Evolutionary conservation across 192 early-diverging fungal species (phyloP).

Genomic region (Coemansia sp.): DNA sequence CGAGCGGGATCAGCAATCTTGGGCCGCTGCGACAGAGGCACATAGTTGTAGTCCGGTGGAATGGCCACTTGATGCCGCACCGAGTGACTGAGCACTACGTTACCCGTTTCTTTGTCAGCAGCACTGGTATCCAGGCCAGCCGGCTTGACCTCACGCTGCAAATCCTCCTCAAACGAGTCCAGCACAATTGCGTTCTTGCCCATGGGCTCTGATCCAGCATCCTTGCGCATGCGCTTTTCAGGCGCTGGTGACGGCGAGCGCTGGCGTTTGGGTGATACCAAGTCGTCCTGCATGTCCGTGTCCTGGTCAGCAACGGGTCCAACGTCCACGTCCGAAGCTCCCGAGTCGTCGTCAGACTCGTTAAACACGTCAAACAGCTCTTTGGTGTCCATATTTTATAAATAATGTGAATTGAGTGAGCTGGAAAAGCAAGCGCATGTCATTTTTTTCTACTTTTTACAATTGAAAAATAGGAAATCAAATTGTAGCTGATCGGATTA

Average conservation of each 20-base stretch:
- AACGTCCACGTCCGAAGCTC: conserved; percentile 11
- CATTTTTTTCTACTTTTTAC: no score
- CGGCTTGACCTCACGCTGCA: conserved; percentile 65
- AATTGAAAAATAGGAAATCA: neutral
- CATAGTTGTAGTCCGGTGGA: conserved; percentile 81
- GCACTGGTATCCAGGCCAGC: conserved; percentile 56
- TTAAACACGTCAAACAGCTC: conserved; percentile 54
- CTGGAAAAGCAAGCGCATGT: neutral
- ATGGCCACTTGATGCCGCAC: conserved; percentile 95
- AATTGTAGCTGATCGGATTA: conserved; percentile 1
- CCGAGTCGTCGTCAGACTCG: conserved; percentile 31
- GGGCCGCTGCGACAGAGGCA: conserved; percentile 83
- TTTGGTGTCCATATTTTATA: conserved; percentile 32
- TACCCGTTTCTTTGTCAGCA: conserved; percentile 53
- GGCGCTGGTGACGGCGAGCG: conserved; percentile 1
- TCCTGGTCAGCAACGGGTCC: neutral
- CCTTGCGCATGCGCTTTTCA: conserved; percentile 28
- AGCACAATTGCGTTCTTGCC: conserved; percentile 57
- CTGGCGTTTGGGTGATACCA: conserved; percentile 1
- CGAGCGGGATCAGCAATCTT: conserved; percentile 77
- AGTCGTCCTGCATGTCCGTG: neutral
- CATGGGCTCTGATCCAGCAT: neutral
- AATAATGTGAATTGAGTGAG: neutral
- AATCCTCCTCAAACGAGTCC: conserved; percentile 69
- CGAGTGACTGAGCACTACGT: conserved; percentile 54